These are phyloP conservation scores for Populus hybrid DNA, from an alignment of 441 rosid genomes.

Conservation along the genomic window DNA sequence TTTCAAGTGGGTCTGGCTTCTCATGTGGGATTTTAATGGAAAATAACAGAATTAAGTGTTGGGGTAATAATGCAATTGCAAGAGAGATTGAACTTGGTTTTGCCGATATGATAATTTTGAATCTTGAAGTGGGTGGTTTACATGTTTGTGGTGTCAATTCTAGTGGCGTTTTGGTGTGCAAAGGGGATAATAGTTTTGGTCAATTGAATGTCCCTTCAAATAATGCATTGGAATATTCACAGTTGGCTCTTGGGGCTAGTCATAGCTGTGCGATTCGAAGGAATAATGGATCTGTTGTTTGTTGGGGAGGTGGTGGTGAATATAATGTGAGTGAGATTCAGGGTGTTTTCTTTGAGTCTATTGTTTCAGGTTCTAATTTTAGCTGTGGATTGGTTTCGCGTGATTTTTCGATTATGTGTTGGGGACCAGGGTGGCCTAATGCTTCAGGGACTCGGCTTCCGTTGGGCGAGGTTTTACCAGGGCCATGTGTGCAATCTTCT, in stretches of 20 bases:
- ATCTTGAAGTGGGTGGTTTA: constrained; percentile 52
- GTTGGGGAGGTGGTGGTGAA: constrained; percentile 68
- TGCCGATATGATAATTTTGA: constrained; percentile 45
- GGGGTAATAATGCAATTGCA: constrained; percentile 49
- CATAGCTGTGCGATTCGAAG: constrained; percentile 58
- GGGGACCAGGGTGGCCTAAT: constrained; percentile 61
- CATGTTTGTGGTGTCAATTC: constrained; percentile 73
- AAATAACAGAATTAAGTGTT: constrained; percentile 41
- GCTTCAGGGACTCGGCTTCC: constrained; percentile 27
- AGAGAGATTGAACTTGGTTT: constrained; percentile 37
- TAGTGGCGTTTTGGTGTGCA: constrained; percentile 48
- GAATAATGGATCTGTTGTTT: constrained; percentile 47
- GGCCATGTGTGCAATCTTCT: constrained; percentile 56
- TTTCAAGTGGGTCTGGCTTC: constrained; percentile 74
- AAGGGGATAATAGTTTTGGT: constrained; percentile 55
- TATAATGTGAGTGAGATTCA: constrained; percentile 33
- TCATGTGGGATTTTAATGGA: constrained; percentile 57
- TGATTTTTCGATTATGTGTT: constrained; percentile 59
- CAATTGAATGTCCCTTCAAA: constrained; percentile 47
- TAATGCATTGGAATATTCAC: constrained; percentile 31
- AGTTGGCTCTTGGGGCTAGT: constrained; percentile 54
- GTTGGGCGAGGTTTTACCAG: constrained; percentile 54
- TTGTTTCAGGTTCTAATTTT: constrained; percentile 63
- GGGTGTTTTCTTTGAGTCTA: constrained; percentile 49
- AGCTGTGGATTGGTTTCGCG: constrained; percentile 59